Percentiles rank a stretch among this genome's conserved stretches.
phyloP scores from a whole-genome alignment of 495 filamentous ascomycete species.

The Podospora pseudopauciseta region DNA sequence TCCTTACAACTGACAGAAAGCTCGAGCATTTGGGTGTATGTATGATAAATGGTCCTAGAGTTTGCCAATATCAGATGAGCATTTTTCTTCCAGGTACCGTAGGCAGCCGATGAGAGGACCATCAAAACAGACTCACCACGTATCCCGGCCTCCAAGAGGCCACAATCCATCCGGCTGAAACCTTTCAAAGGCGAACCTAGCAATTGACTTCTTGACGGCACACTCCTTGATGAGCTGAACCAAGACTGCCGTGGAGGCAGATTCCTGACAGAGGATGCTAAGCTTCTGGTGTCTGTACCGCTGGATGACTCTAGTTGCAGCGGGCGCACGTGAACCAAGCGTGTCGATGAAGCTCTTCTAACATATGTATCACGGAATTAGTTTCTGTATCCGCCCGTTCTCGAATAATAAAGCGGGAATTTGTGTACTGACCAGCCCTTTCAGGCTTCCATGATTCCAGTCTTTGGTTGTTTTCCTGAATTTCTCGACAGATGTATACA shows the following conservation, averaged over 20 bases:
- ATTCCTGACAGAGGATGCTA: not conserved
- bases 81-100: too few species aligned
- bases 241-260: not conserved
- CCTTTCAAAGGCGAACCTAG: not conserved
- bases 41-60: not conserved
- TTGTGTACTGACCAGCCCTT: not conserved
- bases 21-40: not conserved
- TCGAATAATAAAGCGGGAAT: not conserved
- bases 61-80: not conserved
- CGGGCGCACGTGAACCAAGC: not conserved
- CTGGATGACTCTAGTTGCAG: not conserved
- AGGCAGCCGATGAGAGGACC: too few species aligned
- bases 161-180: not conserved
- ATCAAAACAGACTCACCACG: not conserved
- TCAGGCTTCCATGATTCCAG: not conserved
- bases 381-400: not conserved
- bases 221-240: not conserved
- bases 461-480: not conserved
- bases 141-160: not conserved
- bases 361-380: not conserved
- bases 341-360: not conserved
- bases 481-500: not conserved
- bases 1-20: not conserved
- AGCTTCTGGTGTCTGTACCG: not conserved
- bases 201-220: not conserved